These are phyloP conservation scores for Phoenix dactylifera DNA, from an alignment of 176 grass and related monocot genomes.

Conservation along the genomic window DNA sequence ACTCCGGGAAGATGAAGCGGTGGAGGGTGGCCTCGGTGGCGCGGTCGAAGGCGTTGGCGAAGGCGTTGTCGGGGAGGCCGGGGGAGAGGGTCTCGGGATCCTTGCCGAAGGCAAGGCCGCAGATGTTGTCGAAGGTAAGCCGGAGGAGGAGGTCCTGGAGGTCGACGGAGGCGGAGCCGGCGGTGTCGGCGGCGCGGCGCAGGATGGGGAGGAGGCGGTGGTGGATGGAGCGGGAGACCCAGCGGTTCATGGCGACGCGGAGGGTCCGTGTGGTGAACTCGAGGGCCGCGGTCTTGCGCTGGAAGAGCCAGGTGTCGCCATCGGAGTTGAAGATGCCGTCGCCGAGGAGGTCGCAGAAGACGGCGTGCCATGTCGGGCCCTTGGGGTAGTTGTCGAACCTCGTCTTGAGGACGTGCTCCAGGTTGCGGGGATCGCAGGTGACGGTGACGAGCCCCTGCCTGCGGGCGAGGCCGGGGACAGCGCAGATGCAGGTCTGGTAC, in stretches of 20 bases:
- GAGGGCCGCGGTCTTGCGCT: slow-evolving; percentile 23
- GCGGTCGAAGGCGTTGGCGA: slow-evolving; percentile 16
- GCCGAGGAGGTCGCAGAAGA: slow-evolving; percentile 18
- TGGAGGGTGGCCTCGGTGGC: slow-evolving; percentile 22
- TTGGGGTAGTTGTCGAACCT: slow-evolving; percentile 23
- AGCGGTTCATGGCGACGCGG: slow-evolving; percentile 16
- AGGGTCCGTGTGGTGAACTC: slow-evolving; percentile 26
- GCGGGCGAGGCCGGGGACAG: slow-evolving; percentile 9
- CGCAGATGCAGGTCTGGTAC: slow-evolving; percentile 25
- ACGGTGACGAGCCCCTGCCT: slow-evolving; percentile 13
- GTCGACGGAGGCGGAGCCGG: background rate
- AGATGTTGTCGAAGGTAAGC: slow-evolving; percentile 25
- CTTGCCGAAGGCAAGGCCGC: slow-evolving; percentile 22
- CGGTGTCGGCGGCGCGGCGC: background rate
- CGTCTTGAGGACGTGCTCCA: slow-evolving; percentile 22
- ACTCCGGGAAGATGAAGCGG: slow-evolving; percentile 20
- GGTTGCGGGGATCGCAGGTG: slow-evolving; percentile 20
- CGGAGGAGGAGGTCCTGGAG: slow-evolving; percentile 18
- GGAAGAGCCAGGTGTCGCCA: slow-evolving; percentile 10
- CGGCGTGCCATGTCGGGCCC: slow-evolving; percentile 25
- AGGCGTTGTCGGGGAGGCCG: slow-evolving; percentile 11
- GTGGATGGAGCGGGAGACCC: slow-evolving; percentile 20
- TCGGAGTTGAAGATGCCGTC: slow-evolving; percentile 25
- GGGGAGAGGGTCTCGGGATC: slow-evolving; percentile 14
- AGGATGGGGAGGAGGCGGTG: slow-evolving; percentile 18